Percentiles rank a stretch among this genome's conserved stretches.
Evolutionary conservation across 2,329 filamentous ascomycete genomes (phyloP).

Genomic region (Fusarium nelsonii): DNA sequence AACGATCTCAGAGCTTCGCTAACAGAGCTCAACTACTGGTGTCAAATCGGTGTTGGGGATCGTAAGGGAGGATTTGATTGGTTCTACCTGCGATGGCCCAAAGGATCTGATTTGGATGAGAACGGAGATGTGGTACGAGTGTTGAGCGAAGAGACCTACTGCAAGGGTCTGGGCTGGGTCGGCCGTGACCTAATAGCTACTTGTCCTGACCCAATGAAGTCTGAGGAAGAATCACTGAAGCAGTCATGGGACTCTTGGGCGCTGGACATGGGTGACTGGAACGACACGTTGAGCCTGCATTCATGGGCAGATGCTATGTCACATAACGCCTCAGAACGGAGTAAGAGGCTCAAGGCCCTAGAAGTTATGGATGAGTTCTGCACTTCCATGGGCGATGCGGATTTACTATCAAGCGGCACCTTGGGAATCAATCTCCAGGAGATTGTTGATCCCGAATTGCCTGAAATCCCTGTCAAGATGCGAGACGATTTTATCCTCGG

Average conservation of each 20-base stretch:
- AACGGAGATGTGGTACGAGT: slow-evolving; percentile 78
- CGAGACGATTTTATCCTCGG: slow-evolving; percentile 66
- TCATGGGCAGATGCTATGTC: slow-evolving; percentile 54
- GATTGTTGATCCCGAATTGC: slow-evolving; percentile 72
- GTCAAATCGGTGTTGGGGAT: slow-evolving; percentile 94
- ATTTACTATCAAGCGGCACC: slow-evolving; percentile 67
- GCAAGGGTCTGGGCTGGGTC: slow-evolving; percentile 81
- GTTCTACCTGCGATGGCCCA: slow-evolving; percentile 84
- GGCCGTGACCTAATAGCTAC: slow-evolving; percentile 68
- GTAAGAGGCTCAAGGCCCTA: slow-evolving; percentile 56
- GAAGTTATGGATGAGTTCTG: slow-evolving; percentile 66
- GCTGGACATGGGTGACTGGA: slow-evolving; percentile 72
- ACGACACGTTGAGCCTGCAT: slow-evolving; percentile 56
- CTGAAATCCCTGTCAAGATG: slow-evolving; percentile 62
- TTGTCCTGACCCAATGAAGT: slow-evolving; percentile 53
- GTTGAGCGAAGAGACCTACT: slow-evolving; percentile 84
- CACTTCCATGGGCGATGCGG: slow-evolving; percentile 73
- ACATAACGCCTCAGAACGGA: slow-evolving; percentile 20
- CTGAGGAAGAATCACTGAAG: slow-evolving; percentile 72
- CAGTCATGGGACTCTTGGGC: slow-evolving; percentile 77
- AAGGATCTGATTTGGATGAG: slow-evolving; percentile 75
- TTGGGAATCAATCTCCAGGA: slow-evolving; percentile 62
- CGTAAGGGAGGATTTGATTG: slow-evolving; percentile 89
- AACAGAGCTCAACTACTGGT: slow-evolving; percentile 93
- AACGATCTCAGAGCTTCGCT: slow-evolving; percentile 85